Conservation (phyloP, 2,329 filamentous ascomycete species). For the Shiraia sp. region DNA sequence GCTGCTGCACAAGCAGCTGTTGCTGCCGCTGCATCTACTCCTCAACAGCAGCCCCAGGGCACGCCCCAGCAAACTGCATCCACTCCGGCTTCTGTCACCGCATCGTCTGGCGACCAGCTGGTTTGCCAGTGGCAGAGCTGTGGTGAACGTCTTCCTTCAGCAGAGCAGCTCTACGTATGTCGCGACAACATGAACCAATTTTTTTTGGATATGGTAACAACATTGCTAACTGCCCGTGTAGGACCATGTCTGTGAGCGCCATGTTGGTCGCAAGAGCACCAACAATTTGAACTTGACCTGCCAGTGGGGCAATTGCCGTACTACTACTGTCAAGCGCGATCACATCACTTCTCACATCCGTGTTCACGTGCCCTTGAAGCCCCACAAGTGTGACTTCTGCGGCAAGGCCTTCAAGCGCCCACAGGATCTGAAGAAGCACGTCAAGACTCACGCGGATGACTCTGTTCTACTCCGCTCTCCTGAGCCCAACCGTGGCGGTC, state of each 20-base stretch:
- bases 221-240: conserved; percentile 49
- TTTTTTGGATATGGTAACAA: not conserved
- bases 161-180: conserved; percentile 66
- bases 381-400: conserved; percentile 98
- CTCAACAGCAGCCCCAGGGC: conserved; percentile 39
- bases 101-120: conserved; percentile 48
- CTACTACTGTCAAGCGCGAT: conserved; percentile 96
- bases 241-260: conserved; percentile 98
- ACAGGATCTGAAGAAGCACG: conserved; percentile 98
- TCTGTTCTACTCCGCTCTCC: conserved; percentile 73
- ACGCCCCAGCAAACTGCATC: conserved; percentile 40
- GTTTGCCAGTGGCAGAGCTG: conserved; percentile 67
- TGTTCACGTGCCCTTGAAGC: conserved; percentile 97
- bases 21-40: conserved; percentile 28
- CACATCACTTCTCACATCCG: conserved; percentile 99
- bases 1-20: conserved; percentile 22
- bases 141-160: conserved; percentile 60
- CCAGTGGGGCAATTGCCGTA: conserved; percentile 94
- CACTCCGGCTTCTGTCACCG: conserved; percentile 33
- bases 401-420: conserved; percentile 99
- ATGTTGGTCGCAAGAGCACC: conserved; percentile 98
- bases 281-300: conserved; percentile 98
- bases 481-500: conserved; percentile 57
- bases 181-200: no score
- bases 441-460: conserved; percentile 98